phyloP scores from a whole-genome alignment of 352 stramenopile species.

The Chrysophaeum taylorii region DNA sequence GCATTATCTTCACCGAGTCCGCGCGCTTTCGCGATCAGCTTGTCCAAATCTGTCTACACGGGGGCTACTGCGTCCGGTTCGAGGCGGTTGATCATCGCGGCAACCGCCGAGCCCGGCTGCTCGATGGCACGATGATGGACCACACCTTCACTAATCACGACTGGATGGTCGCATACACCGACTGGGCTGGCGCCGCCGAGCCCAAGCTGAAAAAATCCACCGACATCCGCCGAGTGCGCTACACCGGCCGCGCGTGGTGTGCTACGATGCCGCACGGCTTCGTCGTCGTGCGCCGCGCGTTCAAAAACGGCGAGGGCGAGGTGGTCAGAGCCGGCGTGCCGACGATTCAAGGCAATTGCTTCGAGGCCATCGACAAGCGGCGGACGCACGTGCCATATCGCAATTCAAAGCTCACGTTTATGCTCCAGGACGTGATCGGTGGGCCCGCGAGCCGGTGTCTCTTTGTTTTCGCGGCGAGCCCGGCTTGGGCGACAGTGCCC shows the following conservation, averaged over 20 bases:
- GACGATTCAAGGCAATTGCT: constrained; percentile 46
- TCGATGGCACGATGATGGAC: no score
- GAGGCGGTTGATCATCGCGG: no score
- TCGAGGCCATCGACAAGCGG: no score
- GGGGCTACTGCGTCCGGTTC: neutral
- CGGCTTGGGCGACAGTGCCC: constrained; percentile 65
- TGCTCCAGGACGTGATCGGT: constrained; percentile 50
- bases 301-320: neutral
- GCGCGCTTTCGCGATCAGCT: neutral
- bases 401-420: constrained; percentile 48
- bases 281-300: neutral
- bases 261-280: neutral
- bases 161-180: no score
- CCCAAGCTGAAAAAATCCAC: no score
- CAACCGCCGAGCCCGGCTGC: no score
- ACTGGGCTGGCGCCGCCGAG: no score
- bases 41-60: neutral
- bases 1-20: neutral
- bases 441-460: constrained; percentile 39
- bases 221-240: no score
- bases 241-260: neutral
- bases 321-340: neutral
- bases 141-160: no score
- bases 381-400: constrained; percentile 41
- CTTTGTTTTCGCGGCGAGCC: constrained; percentile 62